Base-by-base conservation (phyloP, 108 stramenopile species). In the Hondaea fermentalgiana region DNA sequence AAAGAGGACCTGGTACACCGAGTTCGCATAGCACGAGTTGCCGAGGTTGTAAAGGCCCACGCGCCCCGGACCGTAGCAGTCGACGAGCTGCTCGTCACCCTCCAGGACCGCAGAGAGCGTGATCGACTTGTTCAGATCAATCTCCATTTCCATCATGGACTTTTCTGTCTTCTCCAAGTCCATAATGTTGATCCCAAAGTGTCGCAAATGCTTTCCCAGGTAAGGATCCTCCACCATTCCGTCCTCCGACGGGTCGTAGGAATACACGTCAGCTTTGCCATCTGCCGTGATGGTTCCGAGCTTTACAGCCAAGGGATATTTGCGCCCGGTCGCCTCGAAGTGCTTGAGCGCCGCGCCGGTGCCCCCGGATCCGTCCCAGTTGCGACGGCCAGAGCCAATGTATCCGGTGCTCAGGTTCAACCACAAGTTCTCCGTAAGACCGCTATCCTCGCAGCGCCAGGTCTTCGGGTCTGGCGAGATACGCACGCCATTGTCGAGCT, bases 291-390 rank as follows among this genome's bases (percentile, higher is more conserved):
- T 97, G 23, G 99, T 99, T 71, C 98, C 98, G 25, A 99, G 93
- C 93, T 99, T 99, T 71, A 99, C 99, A 28, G 96, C 97, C 88
- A 99, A 91, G 5, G 99, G 99, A 90, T 97, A 98, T 83, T 93
- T 91, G 49, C 94, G 89, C 17, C 96, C 97, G 6, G 97, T 97
- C 88, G 95, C 96, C 57, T 95, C 89, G 90, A 94, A 99, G 93
- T 99, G 98, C 94, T 96, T 94, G 60, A 99, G 91, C 5, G 98
- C 99, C 6, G 97, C 97, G 60, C 97, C 96, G 23, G 96, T 94
- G 12, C 99, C 99, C 44, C 97, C 98, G 60, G 95, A 93, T 16
- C 98, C 99, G 89, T 98, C 98, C 98, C 98, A 98, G 92, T 99
- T 96, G 91, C 96, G 96, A 42, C 99, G 93, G 14, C 98, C 99